These are phyloP conservation scores for Phialocephala sp. DNA, from an alignment of 2,329 filamentous ascomycete species.

Conservation along the genomic window DNA sequence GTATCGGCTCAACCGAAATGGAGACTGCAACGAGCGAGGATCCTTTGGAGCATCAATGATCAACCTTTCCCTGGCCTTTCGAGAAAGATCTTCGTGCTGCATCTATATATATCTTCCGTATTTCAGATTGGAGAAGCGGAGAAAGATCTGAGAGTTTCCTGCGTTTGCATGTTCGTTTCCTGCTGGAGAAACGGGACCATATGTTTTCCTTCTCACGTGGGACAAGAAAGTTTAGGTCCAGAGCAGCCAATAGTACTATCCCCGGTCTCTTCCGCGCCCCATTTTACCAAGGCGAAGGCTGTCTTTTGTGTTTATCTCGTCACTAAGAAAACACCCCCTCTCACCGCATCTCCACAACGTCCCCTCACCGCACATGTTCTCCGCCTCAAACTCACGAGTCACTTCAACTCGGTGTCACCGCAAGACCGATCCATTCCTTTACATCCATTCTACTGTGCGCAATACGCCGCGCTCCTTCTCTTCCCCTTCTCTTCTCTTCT, in stretches of 20 bases:
- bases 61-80: not conserved
- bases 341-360: not conserved
- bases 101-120: constrained; percentile 3
- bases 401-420: not conserved
- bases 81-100: not conserved
- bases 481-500: not conserved
- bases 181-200: too few relatives aligned
- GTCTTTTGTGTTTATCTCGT: too few relatives aligned
- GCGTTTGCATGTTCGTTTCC: too few relatives aligned
- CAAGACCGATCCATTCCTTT: not conserved
- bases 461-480: too few relatives aligned
- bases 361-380: not conserved
- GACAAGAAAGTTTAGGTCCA: too few relatives aligned
- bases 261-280: not conserved
- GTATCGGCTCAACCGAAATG: constrained; percentile 2
- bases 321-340: too few relatives aligned
- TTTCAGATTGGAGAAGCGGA: not conserved
- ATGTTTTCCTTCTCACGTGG: too few relatives aligned
- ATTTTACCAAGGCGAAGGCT: too few relatives aligned
- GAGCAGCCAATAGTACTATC: not conserved
- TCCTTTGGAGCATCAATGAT: not conserved
- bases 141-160: too few relatives aligned
- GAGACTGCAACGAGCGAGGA: not conserved
- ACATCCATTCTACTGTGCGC: not conserved
- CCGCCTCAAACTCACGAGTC: not conserved